A percentile compares a stretch with the other conserved stretches of the same genome.
Conservation (phyloP, 1,284 basidiomycete species). For the Tylopilus microsporus region DNA sequence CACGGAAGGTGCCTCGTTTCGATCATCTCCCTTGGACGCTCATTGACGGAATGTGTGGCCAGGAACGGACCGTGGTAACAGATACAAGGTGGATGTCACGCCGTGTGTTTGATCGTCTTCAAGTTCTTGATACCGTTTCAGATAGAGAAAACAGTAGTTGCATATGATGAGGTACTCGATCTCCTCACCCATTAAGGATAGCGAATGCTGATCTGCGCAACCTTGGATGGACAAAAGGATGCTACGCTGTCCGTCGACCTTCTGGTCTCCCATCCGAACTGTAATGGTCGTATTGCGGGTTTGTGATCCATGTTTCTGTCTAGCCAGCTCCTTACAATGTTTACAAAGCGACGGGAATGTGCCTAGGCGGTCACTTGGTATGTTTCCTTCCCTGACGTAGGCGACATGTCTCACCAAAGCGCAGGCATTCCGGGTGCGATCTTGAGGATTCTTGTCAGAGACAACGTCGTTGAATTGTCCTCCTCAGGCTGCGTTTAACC, state of each 20-base stretch:
- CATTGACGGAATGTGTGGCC: neutral
- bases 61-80: slow-evolving; percentile 82
- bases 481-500: slow-evolving; percentile 71
- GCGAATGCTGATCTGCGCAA: slow-evolving; percentile 4
- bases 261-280: slow-evolving; percentile 66
- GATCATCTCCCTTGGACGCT: neutral
- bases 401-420: slow-evolving; percentile 8
- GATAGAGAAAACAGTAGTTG: slow-evolving; percentile 80
- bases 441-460: slow-evolving; percentile 31
- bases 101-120: neutral
- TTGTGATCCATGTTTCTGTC: slow-evolving; percentile 17
- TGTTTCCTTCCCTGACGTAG: slow-evolving; percentile 21
- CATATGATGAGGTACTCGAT: slow-evolving; percentile 74
- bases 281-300: slow-evolving; percentile 86
- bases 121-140: slow-evolving; percentile 32
- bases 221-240: slow-evolving; percentile 47
- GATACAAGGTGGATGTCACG: slow-evolving; percentile 58
- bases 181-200: neutral
- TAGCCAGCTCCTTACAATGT: neutral
- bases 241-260: slow-evolving; percentile 73
- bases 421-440: slow-evolving; percentile 25
- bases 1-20: slow-evolving; percentile 53
- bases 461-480: slow-evolving; percentile 46
- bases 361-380: slow-evolving; percentile 79
- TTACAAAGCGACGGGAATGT: slow-evolving; percentile 72